Evolutionary conservation across 2,329 filamentous ascomycete genomes (phyloP).

Genomic region (Mycogone perniciosa): DNA sequence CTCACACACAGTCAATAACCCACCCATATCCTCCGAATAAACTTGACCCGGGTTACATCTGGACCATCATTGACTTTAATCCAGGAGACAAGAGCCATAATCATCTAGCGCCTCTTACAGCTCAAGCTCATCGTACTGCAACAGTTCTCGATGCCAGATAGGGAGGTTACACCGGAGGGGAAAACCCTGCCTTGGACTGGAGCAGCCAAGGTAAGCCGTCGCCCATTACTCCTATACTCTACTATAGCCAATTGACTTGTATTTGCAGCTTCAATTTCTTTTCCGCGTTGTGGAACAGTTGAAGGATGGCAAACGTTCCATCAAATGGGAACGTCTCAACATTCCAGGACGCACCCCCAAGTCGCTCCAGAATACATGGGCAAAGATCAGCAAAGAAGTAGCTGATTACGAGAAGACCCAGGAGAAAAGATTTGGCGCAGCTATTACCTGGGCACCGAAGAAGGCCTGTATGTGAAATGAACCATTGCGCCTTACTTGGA

Average conservation of each 20-base stretch:
- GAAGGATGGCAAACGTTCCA: slow-evolving; percentile 25
- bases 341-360: slow-evolving; percentile 35
- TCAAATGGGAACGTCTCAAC: slow-evolving; percentile 30
- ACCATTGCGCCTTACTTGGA: too few species aligned
- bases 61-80: too few species aligned
- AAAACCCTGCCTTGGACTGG: slow-evolving; percentile 30
- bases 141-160: slow-evolving; percentile 8
- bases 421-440: neutral
- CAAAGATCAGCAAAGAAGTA: slow-evolving; percentile 29
- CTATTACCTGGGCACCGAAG: slow-evolving; percentile 15
- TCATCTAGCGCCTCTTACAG: too few species aligned
- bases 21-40: too few species aligned
- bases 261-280: slow-evolving; percentile 28
- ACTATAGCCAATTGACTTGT: neutral
- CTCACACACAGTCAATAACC: too few species aligned
- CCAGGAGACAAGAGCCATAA: too few species aligned
- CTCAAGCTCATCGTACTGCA: too few species aligned
- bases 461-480: slow-evolving; percentile 12
- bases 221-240: neutral
- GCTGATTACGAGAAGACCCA: slow-evolving; percentile 7
- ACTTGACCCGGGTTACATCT: too few species aligned
- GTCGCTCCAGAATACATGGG: slow-evolving; percentile 33
- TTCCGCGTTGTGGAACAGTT: slow-evolving; percentile 30
- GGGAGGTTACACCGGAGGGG: slow-evolving; percentile 20
- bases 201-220: slow-evolving; percentile 27